A percentile compares a stretch with the other conserved stretches of the same genome.
These are phyloP conservation scores for Metschnikowia baotianmanensis DNA, from an alignment of 805 yeast species.

Conservation along the genomic window DNA sequence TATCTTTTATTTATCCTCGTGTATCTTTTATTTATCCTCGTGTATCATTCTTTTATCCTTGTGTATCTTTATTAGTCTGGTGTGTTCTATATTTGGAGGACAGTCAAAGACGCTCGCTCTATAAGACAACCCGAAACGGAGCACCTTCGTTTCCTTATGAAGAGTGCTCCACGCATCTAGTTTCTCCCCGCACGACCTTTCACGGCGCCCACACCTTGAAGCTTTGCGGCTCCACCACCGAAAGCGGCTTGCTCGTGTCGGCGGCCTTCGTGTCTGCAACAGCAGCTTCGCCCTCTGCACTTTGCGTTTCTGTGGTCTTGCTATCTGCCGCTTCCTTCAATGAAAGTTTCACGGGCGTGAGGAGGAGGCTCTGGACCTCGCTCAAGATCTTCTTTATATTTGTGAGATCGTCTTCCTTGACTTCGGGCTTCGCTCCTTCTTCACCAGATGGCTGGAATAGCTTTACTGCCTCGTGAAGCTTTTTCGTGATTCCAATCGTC, in stretches of 20 bases:
- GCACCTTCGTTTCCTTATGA: not conserved
- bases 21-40: too few relatives aligned
- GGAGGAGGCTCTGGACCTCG: constrained; percentile 33
- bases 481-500: constrained; percentile 49
- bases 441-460: constrained; percentile 13
- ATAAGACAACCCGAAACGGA: too few relatives aligned
- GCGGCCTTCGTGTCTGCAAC: constrained; percentile 2
- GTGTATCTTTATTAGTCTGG: too few relatives aligned
- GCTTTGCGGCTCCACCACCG: constrained; percentile 40
- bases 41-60: too few relatives aligned
- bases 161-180: not conserved
- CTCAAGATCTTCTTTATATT: constrained; percentile 22
- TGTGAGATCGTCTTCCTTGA: constrained; percentile 7
- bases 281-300: constrained; percentile 4
- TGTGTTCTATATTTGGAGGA: too few relatives aligned
- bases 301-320: constrained; percentile 5
- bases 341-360: constrained; percentile 31
- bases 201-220: constrained; percentile 47
- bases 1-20: too few relatives aligned
- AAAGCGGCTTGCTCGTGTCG: constrained; percentile 28
- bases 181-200: not conserved
- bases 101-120: too few relatives aligned
- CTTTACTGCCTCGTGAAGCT: constrained; percentile 38
- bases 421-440: constrained; percentile 9
- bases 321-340: constrained; percentile 19